These are phyloP conservation scores for Cryphonectria nitschkei DNA, from an alignment of 2,329 filamentous ascomycete species.

Conservation along the genomic window DNA sequence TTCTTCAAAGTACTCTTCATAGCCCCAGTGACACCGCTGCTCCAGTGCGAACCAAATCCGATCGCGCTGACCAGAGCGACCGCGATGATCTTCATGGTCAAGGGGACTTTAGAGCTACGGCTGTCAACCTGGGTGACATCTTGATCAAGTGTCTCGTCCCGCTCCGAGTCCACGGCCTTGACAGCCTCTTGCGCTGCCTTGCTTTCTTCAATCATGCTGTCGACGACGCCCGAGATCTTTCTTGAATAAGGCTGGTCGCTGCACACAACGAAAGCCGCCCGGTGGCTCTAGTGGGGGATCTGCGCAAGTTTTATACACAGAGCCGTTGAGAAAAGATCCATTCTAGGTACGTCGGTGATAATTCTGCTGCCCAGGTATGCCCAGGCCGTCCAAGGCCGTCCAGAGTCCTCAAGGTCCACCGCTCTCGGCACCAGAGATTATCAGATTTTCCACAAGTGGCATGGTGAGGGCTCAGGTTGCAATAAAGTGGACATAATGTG, in stretches of 20 bases:
- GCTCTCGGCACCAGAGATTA: not conserved
- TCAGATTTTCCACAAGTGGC: not conserved
- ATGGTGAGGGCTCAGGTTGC: not conserved
- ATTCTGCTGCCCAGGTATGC: not conserved
- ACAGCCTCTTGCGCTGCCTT: conserved; percentile 10
- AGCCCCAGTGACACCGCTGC: conserved; percentile 61
- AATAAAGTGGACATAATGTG: not conserved
- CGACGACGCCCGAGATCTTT: not conserved
- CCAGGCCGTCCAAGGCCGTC: not conserved
- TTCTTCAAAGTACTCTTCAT: conserved; percentile 66
- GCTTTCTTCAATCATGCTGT: conserved; percentile 13
- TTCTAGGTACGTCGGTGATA: not conserved
- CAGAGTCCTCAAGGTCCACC: not conserved
- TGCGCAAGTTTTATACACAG: not conserved
- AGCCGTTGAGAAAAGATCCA: not conserved
- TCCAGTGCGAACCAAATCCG: conserved; percentile 64
- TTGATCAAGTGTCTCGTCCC: conserved; percentile 6
- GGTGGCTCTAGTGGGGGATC: not conserved
- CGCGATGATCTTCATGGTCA: conserved; percentile 41
- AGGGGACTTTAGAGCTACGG: conserved; percentile 31
- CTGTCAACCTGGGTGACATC: not conserved
- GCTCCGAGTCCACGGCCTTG: conserved; percentile 1
- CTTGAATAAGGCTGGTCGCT: not conserved
- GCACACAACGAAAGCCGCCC: not conserved
- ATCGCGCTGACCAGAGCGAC: conserved; percentile 57